Evolutionary conservation across 75 land plant genomes (phyloP).

Genomic region (Sequoiadendron giganteum): DNA sequence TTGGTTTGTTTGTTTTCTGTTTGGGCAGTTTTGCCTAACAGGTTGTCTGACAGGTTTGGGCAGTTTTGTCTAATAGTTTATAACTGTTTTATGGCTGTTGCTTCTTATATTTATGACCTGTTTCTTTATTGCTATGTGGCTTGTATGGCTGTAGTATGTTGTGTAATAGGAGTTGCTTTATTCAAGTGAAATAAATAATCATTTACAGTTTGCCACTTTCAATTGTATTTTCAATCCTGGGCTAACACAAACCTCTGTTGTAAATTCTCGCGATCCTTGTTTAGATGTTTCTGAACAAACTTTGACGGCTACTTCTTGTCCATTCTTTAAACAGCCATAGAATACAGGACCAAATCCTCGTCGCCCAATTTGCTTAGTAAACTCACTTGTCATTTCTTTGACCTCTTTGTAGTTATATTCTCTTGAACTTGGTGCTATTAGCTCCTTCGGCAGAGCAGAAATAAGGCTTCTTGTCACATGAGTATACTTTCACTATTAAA

Average conservation of each 20-base stretch:
- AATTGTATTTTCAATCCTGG: no score
- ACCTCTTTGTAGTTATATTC: conserved; percentile 19
- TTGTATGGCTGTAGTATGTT: no score
- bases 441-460: neutral
- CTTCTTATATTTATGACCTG: no score
- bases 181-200: no score
- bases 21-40: no score
- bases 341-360: conserved; percentile 56
- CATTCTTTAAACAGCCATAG: conserved; percentile 30
- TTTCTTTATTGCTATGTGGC: no score
- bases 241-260: conserved; percentile 20
- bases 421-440: conserved; percentile 6
- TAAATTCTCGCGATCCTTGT: conserved; percentile 34
- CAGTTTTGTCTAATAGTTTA: no score
- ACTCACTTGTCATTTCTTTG: conserved; percentile 30
- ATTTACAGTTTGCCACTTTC: no score
- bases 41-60: no score
- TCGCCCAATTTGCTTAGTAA: conserved; percentile 28
- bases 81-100: no score
- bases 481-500: neutral
- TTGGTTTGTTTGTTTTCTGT: no score
- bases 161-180: no score
- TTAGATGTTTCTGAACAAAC: conserved; percentile 24
- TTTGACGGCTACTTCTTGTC: conserved; percentile 41
- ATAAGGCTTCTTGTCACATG: neutral